Evolutionary conservation across 2,329 filamentous ascomycete genomes (phyloP).

Genomic region (Monosporascus ibericus): DNA sequence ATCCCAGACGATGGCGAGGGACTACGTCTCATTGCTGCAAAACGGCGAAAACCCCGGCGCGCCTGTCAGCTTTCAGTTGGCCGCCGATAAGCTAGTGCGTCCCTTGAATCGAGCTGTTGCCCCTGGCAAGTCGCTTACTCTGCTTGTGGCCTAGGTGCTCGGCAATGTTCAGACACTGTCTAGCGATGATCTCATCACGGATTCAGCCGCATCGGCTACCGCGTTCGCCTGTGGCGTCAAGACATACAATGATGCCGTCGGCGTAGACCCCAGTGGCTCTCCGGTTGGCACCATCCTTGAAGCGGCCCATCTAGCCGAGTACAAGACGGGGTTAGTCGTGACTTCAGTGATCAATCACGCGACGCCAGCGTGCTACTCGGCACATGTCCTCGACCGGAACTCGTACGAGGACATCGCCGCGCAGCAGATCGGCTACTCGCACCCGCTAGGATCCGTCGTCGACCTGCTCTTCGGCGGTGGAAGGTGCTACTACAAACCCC

Average conservation of each 20-base stretch:
- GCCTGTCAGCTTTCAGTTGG: conserved; percentile 12
- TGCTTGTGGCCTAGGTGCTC: conserved; percentile 5
- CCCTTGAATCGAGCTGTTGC: no score
- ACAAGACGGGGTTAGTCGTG: conserved; percentile 34
- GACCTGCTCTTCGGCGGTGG: conserved; percentile 35
- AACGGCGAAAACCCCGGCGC: conserved; percentile 13
- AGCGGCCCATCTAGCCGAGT: conserved; percentile 31
- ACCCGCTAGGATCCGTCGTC: conserved; percentile 31
- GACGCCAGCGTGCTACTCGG: conserved; percentile 27
- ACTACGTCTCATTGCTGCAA: conserved; percentile 16
- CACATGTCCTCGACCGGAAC: conserved; percentile 28
- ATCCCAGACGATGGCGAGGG: conserved; percentile 24
- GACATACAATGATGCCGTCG: conserved; percentile 32
- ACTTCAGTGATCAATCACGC: conserved; percentile 33
- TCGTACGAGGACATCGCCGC: conserved; percentile 30
- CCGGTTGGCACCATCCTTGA: conserved; percentile 34
- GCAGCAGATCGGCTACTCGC: conserved; percentile 32
- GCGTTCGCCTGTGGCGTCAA: conserved; percentile 34
- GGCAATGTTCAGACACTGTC: conserved; percentile 23
- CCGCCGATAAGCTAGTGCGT: conserved; percentile 14
- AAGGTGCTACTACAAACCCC: conserved; percentile 35
- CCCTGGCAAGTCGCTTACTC: no score
- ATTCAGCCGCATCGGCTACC: conserved; percentile 33
- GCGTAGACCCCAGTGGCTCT: conserved; percentile 23
- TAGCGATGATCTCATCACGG: conserved; percentile 31